Evolutionary conservation across 1,284 basidiomycete genomes (phyloP).

Genomic region (Malassezia psittaci): DNA sequence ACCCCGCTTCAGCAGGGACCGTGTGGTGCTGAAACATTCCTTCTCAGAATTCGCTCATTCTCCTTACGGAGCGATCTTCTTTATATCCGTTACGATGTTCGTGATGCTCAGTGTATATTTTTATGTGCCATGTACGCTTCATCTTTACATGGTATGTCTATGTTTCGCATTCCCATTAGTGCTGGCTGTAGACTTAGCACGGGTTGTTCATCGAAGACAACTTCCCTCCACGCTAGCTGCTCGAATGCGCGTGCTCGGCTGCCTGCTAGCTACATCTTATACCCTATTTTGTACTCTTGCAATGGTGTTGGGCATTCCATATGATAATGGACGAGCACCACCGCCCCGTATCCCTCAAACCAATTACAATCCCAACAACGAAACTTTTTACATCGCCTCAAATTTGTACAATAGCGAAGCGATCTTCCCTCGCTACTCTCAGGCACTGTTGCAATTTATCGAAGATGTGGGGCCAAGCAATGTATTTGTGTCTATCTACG

Average conservation of each 20-base stretch:
- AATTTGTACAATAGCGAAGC: conserved; percentile 34
- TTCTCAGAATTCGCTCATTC: background rate
- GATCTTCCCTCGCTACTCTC: conserved; percentile 25
- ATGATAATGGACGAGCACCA: background rate
- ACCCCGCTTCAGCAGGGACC: background rate
- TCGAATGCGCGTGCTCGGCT: background rate
- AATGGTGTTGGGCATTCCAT: background rate
- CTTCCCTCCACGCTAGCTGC: background rate
- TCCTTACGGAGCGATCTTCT: background rate
- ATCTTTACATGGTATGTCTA: conserved; percentile 14
- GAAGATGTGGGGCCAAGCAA: conserved; percentile 51
- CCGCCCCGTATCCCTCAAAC: background rate
- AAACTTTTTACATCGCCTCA: conserved; percentile 29
- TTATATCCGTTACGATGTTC: background rate
- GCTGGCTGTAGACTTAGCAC: background rate
- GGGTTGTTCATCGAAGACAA: background rate
- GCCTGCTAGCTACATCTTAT: background rate
- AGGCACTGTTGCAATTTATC: conserved; percentile 21
- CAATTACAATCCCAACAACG: conserved; percentile 1
- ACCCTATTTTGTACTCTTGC: background rate
- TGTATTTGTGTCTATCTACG: conserved; percentile 56
- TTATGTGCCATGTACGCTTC: conserved; percentile 17
- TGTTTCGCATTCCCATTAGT: conserved; percentile 13
- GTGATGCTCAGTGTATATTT: conserved; percentile 13
- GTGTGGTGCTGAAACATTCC: background rate